Base-by-base conservation (phyloP, 2,329 filamentous ascomycete species). In the Didymella lethalis region DNA sequence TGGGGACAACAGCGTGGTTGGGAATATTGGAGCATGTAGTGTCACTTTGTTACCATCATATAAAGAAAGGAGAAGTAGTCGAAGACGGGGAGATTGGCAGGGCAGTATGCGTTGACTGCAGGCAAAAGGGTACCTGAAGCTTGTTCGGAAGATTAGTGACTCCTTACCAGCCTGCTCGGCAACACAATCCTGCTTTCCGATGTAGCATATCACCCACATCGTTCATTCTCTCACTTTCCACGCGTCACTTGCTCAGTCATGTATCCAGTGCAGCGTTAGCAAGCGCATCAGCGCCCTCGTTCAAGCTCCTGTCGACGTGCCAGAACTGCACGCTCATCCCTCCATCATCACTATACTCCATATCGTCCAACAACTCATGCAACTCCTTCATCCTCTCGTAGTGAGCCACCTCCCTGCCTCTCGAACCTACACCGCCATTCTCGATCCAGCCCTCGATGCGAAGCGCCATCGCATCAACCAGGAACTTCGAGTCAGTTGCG, bases 261-360 rank as follows among this genome's bases (percentile, higher is more conserved):
- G 29, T 8, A 16, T 48, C 45, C 11, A 48, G 14, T 8, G n/a
- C 18, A 4, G 44, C 60, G 43, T 65, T 64, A 3, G 67, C 67
- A 31, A 69, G 54, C 40, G 48, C 46, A 58, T 66, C 63, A 29
- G 66, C 64, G 10, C 52, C 55, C 20, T 8, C 20, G 41, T 73
- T 76, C 46, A 64, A 46, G 5, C 60, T 60, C 18, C 66, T 58
- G 7, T 59, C 57, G 11, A 75, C 59, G 34, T 66, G 62, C 72
- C 64, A 72, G 48, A 75, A 74, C 43, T 67, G 61, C 23, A 75
- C 63, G 10, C 66, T 50, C 1, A 68, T 51, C 3, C 59, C 54
- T 10, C 48, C 46, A 1, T 53, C 16, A 20, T 67, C 64, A 6
- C 46, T 8, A 32, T 12, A 32, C n/a, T 32, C 44, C 44, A 46